A percentile compares a stretch with the other conserved stretches of the same genome.
phyloP scores from a whole-genome alignment of 176 grass and related monocot species.

The Carex cristatella region DNA sequence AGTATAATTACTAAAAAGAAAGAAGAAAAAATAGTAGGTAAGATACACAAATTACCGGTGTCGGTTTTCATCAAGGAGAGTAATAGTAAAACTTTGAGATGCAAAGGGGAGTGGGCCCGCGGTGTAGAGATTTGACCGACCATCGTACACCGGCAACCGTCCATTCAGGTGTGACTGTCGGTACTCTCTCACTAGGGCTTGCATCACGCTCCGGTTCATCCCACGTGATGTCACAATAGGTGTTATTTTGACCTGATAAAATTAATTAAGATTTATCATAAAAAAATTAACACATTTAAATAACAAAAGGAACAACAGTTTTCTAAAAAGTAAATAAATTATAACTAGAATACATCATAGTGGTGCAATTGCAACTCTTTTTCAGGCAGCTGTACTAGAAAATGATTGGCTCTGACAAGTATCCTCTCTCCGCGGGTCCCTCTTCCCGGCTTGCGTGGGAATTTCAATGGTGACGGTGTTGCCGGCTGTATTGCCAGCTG shows the following conservation, averaged over 20 bases:
- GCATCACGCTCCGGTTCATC: conserved; percentile 33
- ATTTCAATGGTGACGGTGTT: background rate
- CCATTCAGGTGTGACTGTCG: conserved; percentile 29
- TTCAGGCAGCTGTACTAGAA: conserved; percentile 45
- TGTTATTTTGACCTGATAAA: conserved; percentile 40
- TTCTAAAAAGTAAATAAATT: background rate
- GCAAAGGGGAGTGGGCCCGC: conserved; percentile 45
- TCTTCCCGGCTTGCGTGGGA: conserved; percentile 34
- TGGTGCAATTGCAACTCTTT: conserved; percentile 35
- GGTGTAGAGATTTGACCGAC: conserved; percentile 46
- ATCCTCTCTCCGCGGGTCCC: background rate
- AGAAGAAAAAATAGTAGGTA: background rate
- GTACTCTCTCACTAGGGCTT: conserved; percentile 28
- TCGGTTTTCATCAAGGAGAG: conserved; percentile 7
- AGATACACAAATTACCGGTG: background rate
- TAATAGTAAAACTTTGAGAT: conserved; percentile 35
- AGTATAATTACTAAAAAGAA: background rate
- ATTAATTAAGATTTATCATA: background rate
- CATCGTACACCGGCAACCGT: conserved; percentile 47
- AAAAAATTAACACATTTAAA: background rate
- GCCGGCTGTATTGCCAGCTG: background rate
- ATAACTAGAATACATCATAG: conserved; percentile 37
- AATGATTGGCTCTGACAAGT: conserved; percentile 53
- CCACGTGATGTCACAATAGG: conserved; percentile 26
- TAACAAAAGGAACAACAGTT: background rate